These are phyloP conservation scores for Metschnikowia picachoensis DNA, from an alignment of 805 yeast species.

Conservation along the genomic window DNA sequence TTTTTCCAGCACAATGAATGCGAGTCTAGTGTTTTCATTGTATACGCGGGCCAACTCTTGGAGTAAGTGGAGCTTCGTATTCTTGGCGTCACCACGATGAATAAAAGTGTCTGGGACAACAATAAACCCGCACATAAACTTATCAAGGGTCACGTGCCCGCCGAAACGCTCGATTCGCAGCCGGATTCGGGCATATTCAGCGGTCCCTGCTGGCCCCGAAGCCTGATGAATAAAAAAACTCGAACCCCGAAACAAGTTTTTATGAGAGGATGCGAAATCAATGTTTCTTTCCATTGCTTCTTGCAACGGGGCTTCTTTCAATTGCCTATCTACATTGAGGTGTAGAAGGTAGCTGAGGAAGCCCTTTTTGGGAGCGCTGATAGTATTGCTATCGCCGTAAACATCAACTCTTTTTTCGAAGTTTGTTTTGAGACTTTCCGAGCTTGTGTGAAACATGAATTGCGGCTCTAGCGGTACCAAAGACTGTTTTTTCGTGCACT, in stretches of 20 bases:
- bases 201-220: slow-evolving; percentile 6
- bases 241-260: slow-evolving; percentile 34
- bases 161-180: slow-evolving; percentile 46
- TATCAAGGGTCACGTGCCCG: slow-evolving; percentile 13
- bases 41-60: slow-evolving; percentile 13
- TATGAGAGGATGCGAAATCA: background rate
- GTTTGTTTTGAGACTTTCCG: slow-evolving; percentile 12
- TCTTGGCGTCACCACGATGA: slow-evolving; percentile 7
- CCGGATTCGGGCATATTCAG: slow-evolving; percentile 4
- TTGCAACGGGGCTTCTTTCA: background rate
- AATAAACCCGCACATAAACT: slow-evolving; percentile 31
- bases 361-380: slow-evolving; percentile 20
- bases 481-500: slow-evolving; percentile 45
- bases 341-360: slow-evolving; percentile 8
- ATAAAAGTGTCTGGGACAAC: slow-evolving; percentile 26
- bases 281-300: background rate
- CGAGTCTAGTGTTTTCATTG: slow-evolving; percentile 21
- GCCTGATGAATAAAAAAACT: slow-evolving; percentile 27
- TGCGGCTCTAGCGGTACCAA: slow-evolving; percentile 57
- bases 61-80: slow-evolving; percentile 11
- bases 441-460: slow-evolving; percentile 47
- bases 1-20: slow-evolving; percentile 31
- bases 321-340: slow-evolving; percentile 10
- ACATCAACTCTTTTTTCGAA: slow-evolving; percentile 45
- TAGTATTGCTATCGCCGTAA: slow-evolving; percentile 59